Evolutionary conservation across 306 rosid genomes (phyloP), one percentile per base, ranked within the genome.

Genomic region (Sicyos edulis): DNA sequence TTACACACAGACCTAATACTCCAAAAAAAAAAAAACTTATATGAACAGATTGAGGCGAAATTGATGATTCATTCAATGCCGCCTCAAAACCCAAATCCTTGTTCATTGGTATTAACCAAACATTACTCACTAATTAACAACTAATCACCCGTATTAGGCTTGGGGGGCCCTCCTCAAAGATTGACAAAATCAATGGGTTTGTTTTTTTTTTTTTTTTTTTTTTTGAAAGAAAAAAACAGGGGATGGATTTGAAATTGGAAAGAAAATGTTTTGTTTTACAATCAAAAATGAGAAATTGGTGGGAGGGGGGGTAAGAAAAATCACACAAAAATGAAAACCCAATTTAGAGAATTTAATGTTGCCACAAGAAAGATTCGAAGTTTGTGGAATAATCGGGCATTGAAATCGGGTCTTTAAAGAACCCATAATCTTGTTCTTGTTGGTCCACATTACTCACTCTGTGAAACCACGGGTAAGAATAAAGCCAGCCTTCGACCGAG

Each of bases 321-420:
- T 5, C 8, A 40, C 45, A 40, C 9, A 40, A 40, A 40, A 6
- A 8, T 1, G 45, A 40, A 40, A 1, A 40, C 45, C 9, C 8
- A 40, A 8, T 40, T 40, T 7, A 6, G 0, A 1, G 50, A 45
- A 45, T 6, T 82, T 73, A 77, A 70, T 80, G 82, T 69, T 82
- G 85, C 90, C 90, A 88, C 57, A 82, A 73, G 12, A 83, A 82
- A 66, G 63, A 71, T 51, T 87, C 73, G 37, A 75, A 83, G 70
- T 40, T 40, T 40, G 80, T 49, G 1, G 51, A 8, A 32, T 80
- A 87, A 22, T 70, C 75, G 21, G 53, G 54, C 84, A 84, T 79
- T 79, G 76, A 77, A 17, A 78, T 74, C 22, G 78, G 85, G 71
- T 71, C 88, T 78, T 64, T 69, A 59, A 84, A 77, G 45, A 47